Conservation (phyloP, 768 basidiomycete species). For the Leucosporidium scottii region DNA sequence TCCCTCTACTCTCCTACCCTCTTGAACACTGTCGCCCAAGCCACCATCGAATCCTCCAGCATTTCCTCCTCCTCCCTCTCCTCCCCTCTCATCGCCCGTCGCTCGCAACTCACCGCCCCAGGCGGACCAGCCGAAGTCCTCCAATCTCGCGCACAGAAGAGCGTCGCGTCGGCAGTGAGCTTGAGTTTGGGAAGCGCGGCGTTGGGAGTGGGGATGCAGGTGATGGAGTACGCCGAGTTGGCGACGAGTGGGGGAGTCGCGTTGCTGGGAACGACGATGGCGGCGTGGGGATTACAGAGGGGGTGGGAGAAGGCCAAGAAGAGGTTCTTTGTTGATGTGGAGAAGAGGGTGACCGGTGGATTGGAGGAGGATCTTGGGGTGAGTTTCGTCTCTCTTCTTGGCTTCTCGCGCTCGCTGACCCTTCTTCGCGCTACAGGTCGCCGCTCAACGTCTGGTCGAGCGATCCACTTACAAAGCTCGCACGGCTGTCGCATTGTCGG, state of each 20-base stretch:
- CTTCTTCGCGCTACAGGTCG: background rate
- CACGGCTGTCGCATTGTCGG: conserved; percentile 1
- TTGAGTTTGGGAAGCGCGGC: background rate
- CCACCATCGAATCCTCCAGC: background rate
- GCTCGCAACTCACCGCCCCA: conserved; percentile 26
- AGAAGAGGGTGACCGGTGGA: conserved; percentile 19
- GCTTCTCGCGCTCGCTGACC: background rate
- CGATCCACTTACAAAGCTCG: conserved; percentile 1
- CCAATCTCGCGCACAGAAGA: conserved; percentile 29
- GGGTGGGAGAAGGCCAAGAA: conserved; percentile 27
- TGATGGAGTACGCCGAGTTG: conserved; percentile 10
- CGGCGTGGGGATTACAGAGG: conserved; percentile 32
- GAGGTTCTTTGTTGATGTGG: conserved; percentile 30
- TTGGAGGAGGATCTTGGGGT: conserved; percentile 28
- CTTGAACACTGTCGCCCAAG: conserved; percentile 12
- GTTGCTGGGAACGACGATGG: conserved; percentile 19
- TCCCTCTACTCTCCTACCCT: conserved; percentile 23
- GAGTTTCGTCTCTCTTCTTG: background rate
- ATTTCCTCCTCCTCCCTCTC: conserved; percentile 21
- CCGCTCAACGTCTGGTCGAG: background rate
- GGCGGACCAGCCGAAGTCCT: conserved; percentile 31
- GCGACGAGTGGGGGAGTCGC: conserved; percentile 18
- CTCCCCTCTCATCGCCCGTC: conserved; percentile 16
- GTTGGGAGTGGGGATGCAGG: background rate
- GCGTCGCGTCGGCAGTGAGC: conserved; percentile 3